Evolutionary conservation across 225 moss, liverwort and hornwort species (phyloP).

Genomic region (Neckera pumila): DNA sequence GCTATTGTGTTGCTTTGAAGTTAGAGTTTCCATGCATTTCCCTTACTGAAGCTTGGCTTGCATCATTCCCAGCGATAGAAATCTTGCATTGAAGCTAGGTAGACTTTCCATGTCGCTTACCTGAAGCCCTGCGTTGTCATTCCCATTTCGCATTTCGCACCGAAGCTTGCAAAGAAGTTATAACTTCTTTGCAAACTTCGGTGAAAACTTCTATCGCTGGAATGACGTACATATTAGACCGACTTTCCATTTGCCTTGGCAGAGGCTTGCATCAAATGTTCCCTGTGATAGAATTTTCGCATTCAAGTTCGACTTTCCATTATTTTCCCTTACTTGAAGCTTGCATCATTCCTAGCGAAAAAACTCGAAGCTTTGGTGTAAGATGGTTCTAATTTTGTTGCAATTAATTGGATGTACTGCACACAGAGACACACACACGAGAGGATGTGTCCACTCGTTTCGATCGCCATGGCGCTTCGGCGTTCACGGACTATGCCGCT

Average conservation of each 20-base stretch:
- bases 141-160: neutral
- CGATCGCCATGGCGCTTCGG: neutral
- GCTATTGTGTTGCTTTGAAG: neutral
- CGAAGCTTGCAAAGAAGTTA: neutral
- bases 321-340: neutral
- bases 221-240: neutral
- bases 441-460: neutral
- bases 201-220: neutral
- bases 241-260: neutral
- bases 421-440: neutral
- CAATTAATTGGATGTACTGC: neutral
- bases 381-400: neutral
- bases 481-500: neutral
- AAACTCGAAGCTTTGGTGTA: neutral
- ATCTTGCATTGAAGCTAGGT: neutral
- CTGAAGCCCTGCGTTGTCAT: neutral
- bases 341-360: neutral
- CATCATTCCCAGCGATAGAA: neutral
- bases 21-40: neutral
- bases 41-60: neutral
- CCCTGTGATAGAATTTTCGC: neutral
- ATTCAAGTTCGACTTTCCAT: neutral
- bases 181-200: too few species aligned
- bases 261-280: neutral
- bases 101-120: neutral